Conservation (phyloP, 75 land plant genomes). For the Selaginella tamariscina region DNA sequence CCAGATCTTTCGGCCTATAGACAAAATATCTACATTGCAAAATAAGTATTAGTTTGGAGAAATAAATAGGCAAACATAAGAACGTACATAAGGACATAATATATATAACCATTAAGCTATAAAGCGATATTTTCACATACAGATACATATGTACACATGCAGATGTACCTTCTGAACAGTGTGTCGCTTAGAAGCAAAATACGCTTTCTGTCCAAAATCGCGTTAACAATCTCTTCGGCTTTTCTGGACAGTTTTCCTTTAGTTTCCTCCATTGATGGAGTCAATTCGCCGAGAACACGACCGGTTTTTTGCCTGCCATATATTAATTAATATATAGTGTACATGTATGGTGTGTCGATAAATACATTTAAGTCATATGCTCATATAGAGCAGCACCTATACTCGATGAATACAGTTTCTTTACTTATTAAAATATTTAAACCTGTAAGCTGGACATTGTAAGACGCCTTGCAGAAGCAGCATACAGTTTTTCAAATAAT, state of each 20-base stretch:
- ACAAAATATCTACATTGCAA: conserved; percentile 61
- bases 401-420: no score
- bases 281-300: conserved; percentile 55
- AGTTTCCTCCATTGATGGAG: conserved; percentile 41
- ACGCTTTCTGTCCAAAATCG: conserved; percentile 60
- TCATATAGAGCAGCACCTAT: no score
- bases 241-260: conserved; percentile 52
- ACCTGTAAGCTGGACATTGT: conserved; percentile 81
- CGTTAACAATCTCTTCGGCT: conserved; percentile 43
- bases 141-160: neutral
- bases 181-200: conserved; percentile 64
- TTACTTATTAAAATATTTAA: no score
- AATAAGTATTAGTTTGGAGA: neutral
- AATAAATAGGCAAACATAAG: neutral
- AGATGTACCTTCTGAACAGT: conserved; percentile 67
- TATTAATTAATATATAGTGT: no score
- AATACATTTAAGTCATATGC: no score
- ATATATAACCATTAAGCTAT: neutral
- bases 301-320: no score
- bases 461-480: conserved; percentile 58
- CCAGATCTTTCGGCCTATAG: conserved; percentile 56
- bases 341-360: no score
- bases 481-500: conserved; percentile 82
- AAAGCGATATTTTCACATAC: no score
- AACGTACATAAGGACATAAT: neutral